Evolutionary conservation across 2,329 filamentous ascomycete genomes (phyloP), one percentile per base, ranked within the genome.

Genomic region (Elsinoe fawcettii): DNA sequence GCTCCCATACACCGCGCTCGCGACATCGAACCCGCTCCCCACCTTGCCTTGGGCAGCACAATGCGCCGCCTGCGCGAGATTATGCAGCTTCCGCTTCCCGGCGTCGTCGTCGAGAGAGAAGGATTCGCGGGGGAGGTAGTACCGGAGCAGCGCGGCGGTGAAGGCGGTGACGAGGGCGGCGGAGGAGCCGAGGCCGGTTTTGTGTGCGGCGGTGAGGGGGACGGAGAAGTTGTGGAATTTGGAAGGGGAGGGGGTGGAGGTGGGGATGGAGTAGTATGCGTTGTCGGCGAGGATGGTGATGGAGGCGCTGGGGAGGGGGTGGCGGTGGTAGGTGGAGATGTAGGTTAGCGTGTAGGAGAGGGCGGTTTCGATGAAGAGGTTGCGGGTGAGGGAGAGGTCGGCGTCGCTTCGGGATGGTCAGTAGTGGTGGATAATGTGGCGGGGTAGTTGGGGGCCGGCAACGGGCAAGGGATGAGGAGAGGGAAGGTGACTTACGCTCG

Each of bases 31-130:
- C 18, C 93, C 93, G 0, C 88, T 93, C 51, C 93, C 93, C 16
- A 99, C 85, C 73, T 99, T 99, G 22, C 93, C 93, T 74, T 99
- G 93, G 0, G 93, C 93, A 1, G 92, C 90, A 69, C 92, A 96
- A 74, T 99, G 93, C 3, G 90, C 86, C 1, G 88, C 88, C 75
- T 99, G 93, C 0, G 92, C 87, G 53, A 99, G 84, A 72, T 97
- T 97, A 75, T 99, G 93, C 56, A 96, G 79, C 51, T 80, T 80
- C 25, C 76, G 75, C 63, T 78, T 78, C 53, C 84, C 82, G 0
- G 72, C 63, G 0, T 77, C 73, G 47, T 78, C 76, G 49, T 71
- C 44, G 55, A 90, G 67, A 71, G 85, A 76, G 68, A 88, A 87
- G 11, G 63, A 57, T 2, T 65, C 61, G 4, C 61, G 62, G 2